A percentile compares a stretch with the other conserved stretches of the same genome.
These are phyloP conservation scores for Melampsora americana DNA, from an alignment of 1,284 basidiomycete genomes.

Conservation along the genomic window DNA sequence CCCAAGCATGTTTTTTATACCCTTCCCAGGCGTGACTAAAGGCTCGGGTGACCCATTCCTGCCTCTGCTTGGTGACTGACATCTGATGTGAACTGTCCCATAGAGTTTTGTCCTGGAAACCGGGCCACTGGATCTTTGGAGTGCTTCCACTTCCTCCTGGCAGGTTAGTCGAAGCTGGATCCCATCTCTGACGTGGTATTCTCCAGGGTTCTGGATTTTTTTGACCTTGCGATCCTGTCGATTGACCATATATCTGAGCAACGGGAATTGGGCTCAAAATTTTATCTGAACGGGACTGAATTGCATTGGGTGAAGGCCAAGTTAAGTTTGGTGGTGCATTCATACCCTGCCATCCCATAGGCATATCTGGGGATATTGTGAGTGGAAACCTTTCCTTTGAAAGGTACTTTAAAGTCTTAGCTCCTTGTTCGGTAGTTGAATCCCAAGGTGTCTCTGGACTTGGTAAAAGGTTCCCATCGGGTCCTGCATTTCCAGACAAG, in stretches of 20 bases:
- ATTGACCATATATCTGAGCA: slow-evolving; percentile 25
- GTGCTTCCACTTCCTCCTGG: neutral
- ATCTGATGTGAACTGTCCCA: slow-evolving; percentile 20
- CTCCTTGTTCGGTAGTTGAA: slow-evolving; percentile 20
- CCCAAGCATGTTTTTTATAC: slow-evolving; percentile 43
- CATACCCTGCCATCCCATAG: slow-evolving; percentile 27
- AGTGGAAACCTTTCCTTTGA: slow-evolving; percentile 32
- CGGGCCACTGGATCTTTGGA: slow-evolving; percentile 13
- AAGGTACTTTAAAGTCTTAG: slow-evolving; percentile 13
- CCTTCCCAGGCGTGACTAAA: slow-evolving; percentile 44
- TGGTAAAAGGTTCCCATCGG: neutral
- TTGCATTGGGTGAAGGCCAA: slow-evolving; percentile 30
- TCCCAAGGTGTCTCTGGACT: slow-evolving; percentile 39
- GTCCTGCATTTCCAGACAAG: slow-evolving; percentile 9
- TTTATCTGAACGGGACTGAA: slow-evolving; percentile 15
- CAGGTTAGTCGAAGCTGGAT: slow-evolving; percentile 5
- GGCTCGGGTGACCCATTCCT: slow-evolving; percentile 35
- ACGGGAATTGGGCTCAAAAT: slow-evolving; percentile 14
- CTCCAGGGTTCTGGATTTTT: neutral
- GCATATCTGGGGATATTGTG: slow-evolving; percentile 11
- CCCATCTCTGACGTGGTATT: neutral
- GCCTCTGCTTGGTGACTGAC: slow-evolving; percentile 14
- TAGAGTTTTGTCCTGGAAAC: slow-evolving; percentile 15
- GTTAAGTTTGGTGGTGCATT: slow-evolving; percentile 13
- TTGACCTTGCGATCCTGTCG: neutral